A percentile compares a stretch with the other conserved stretches of the same genome.
Evolutionary conservation across 2,329 filamentous ascomycete genomes (phyloP).

Genomic region (Pyrenophora tritici-repentis): DNA sequence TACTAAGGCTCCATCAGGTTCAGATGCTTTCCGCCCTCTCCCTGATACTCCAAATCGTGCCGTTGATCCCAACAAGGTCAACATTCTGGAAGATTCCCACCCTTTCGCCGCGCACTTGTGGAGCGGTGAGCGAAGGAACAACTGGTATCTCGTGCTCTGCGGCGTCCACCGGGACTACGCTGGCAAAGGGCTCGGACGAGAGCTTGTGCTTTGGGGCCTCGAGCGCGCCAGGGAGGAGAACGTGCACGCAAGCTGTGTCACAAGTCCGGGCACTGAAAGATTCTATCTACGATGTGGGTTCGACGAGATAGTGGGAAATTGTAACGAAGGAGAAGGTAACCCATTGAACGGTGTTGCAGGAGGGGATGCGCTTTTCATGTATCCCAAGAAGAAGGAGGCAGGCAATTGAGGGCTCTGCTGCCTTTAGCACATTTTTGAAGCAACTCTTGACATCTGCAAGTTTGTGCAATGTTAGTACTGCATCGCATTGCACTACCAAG

Average conservation of each 20-base stretch:
- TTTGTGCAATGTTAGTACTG: no score
- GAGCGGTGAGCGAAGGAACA: constrained; percentile 32
- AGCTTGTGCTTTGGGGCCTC: constrained; percentile 52
- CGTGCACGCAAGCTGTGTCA: constrained; percentile 49
- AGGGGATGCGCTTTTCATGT: constrained; percentile 43
- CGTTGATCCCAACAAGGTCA: constrained; percentile 22
- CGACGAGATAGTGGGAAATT: constrained; percentile 38
- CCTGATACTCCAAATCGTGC: constrained; percentile 26
- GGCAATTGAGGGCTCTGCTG: not conserved
- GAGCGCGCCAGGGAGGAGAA: constrained; percentile 44
- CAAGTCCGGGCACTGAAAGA: constrained; percentile 46
- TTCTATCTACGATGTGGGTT: constrained; percentile 51
- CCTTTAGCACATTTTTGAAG: no score
- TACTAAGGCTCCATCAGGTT: not conserved
- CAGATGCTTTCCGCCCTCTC: constrained; percentile 10
- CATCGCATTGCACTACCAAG: no score
- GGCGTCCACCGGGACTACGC: constrained; percentile 50
- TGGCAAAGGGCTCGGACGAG: constrained; percentile 44
- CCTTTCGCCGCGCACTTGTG: constrained; percentile 29
- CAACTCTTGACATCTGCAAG: no score
- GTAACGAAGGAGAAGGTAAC: constrained; percentile 41
- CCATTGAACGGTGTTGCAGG: constrained; percentile 37
- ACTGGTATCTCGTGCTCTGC: constrained; percentile 49
- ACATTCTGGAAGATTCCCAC: constrained; percentile 14
- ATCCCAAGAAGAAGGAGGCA: constrained; percentile 11